Evolutionary conservation across 768 basidiomycete genomes (phyloP).

Genomic region (Tylopilus plumbeoviolaceoides): DNA sequence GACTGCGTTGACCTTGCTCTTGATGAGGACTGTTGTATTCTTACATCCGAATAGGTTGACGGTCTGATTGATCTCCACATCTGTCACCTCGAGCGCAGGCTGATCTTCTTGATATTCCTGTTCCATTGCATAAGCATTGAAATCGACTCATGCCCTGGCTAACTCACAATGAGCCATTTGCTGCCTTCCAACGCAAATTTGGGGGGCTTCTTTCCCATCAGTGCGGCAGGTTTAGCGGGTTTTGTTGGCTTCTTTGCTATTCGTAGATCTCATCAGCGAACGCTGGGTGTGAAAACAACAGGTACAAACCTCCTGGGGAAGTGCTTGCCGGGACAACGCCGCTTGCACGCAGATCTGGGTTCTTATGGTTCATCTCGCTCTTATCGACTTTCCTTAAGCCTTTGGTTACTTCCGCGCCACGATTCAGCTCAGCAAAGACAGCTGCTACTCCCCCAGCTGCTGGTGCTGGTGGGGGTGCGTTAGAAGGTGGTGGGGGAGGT

Average conservation of each 20-base stretch:
- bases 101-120: constrained; percentile 95
- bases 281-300: constrained; percentile 12
- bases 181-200: constrained; percentile 88
- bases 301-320: constrained; percentile 29
- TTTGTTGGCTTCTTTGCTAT: constrained; percentile 64
- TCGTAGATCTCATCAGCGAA: constrained; percentile 11
- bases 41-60: constrained; percentile 92
- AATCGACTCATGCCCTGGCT: background rate
- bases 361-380: constrained; percentile 99
- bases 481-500: constrained; percentile 48
- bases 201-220: constrained; percentile 86
- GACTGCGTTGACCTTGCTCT: constrained; percentile 94
- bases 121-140: constrained; percentile 1
- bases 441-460: constrained; percentile 59
- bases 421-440: constrained; percentile 88
- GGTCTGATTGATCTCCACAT: constrained; percentile 74
- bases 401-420: constrained; percentile 86
- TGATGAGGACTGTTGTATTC: constrained; percentile 74
- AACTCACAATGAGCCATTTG: constrained; percentile 86
- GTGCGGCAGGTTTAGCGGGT: constrained; percentile 79
- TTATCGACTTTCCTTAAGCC: constrained; percentile 90
- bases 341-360: constrained; percentile 71
- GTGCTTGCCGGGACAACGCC: constrained; percentile 47
- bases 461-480: constrained; percentile 39
- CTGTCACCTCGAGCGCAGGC: constrained; percentile 61